Conservation (phyloP, 495 filamentous ascomycete species). For the Letharia columbiana region DNA sequence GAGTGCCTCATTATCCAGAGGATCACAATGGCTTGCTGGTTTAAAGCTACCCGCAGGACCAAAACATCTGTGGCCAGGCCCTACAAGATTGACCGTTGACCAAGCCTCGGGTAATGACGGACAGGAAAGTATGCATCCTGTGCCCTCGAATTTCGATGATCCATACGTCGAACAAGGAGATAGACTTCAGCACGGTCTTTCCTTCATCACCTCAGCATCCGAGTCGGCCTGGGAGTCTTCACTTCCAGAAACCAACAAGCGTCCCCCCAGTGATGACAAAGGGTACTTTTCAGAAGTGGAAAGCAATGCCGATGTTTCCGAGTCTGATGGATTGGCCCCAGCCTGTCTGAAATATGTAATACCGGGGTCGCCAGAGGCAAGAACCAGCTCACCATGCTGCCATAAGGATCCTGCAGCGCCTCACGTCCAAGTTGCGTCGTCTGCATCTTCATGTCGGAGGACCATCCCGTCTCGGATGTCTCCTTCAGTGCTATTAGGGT, state of each 20-base stretch:
- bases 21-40: background rate
- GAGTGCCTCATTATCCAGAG: background rate
- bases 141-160: background rate
- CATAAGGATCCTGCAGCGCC: background rate
- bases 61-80: background rate
- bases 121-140: background rate
- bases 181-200: background rate
- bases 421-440: background rate
- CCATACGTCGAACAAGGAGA: conserved; percentile 1
- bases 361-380: background rate
- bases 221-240: background rate
- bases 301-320: conserved; percentile 5
- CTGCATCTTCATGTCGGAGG: background rate
- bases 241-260: background rate
- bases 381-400: background rate
- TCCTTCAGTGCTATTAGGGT: background rate
- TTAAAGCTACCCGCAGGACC: background rate
- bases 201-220: background rate
- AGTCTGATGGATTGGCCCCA: background rate
- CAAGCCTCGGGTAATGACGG: background rate
- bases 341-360: background rate
- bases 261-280: background rate
- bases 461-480: background rate
- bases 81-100: conserved; percentile 1
- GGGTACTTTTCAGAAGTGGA: background rate